Conservation (phyloP, 148 eudicot species). For the Silene uniflora region DNA sequence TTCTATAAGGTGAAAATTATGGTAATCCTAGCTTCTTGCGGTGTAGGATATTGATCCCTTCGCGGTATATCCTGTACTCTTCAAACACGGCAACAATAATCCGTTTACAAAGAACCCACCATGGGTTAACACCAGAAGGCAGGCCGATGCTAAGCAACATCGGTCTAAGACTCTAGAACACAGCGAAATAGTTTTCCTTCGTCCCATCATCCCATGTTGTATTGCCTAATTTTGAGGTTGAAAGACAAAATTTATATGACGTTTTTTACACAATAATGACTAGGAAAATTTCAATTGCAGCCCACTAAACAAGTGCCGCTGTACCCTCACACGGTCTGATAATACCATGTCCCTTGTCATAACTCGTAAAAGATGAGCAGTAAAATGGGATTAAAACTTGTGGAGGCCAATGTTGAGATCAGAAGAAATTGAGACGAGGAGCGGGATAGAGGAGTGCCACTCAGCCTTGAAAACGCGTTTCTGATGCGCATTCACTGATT, state of each 20-base stretch:
- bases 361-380: not conserved
- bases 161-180: too few species aligned
- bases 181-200: too few species aligned
- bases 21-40: too few species aligned
- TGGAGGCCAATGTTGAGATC: conserved; percentile 83
- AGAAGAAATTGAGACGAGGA: conserved; percentile 85
- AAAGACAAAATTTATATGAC: not conserved
- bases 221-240: not conserved
- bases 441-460: conserved; percentile 74
- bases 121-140: not conserved
- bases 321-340: not conserved
- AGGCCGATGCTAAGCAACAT: not conserved
- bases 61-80: not conserved
- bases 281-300: not conserved
- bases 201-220: too few species aligned
- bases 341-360: not conserved
- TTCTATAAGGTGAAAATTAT: too few species aligned
- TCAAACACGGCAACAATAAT: not conserved
- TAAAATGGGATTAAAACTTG: conserved; percentile 38
- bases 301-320: not conserved
- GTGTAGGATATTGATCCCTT: not conserved
- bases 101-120: not conserved
- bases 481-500: conserved; percentile 76
- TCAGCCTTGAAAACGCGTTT: conserved; percentile 91
- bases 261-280: not conserved